These are phyloP conservation scores for Alternaria burnsii DNA, from an alignment of 2,329 filamentous ascomycete genomes.

Conservation along the genomic window DNA sequence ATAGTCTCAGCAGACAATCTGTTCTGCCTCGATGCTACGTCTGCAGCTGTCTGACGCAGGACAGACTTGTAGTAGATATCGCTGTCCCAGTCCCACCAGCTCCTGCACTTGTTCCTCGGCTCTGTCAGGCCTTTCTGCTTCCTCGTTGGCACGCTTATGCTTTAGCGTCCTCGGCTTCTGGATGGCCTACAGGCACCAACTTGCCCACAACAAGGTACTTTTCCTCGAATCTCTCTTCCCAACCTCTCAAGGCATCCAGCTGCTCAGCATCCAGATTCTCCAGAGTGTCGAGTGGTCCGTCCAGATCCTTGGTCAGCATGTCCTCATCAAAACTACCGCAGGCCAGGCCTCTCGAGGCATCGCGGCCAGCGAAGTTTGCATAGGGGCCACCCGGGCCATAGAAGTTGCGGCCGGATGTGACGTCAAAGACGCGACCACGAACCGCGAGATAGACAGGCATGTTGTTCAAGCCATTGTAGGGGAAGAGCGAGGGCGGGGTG, in stretches of 20 bases:
- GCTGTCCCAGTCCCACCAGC: neutral
- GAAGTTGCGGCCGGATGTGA: constrained; percentile 85
- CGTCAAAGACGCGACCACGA: constrained; percentile 89
- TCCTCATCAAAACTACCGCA: constrained; percentile 93
- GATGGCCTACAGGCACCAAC: constrained; percentile 72
- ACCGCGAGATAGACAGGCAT: constrained; percentile 89
- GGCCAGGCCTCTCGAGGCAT: constrained; percentile 87
- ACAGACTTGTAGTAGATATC: constrained; percentile 1
- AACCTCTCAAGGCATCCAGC: constrained; percentile 82
- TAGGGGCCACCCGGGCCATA: constrained; percentile 97
- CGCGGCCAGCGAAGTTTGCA: constrained; percentile 92
- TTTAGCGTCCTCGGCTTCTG: constrained; percentile 58
- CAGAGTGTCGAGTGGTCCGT: constrained; percentile 81
- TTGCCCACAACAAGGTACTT: constrained; percentile 97
- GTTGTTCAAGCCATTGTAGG: constrained; percentile 79
- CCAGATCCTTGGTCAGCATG: constrained; percentile 91
- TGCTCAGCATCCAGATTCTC: constrained; percentile 76
- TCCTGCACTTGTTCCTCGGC: neutral
- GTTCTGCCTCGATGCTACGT: neutral
- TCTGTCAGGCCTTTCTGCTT: neutral
- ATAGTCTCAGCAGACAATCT: neutral
- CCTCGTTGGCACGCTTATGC: constrained; percentile 11
- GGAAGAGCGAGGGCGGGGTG: constrained; percentile 81
- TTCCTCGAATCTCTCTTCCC: constrained; percentile 91
- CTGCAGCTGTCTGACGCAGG: neutral